These are phyloP conservation scores for Aureobasidium sp. DNA, from an alignment of 2,329 filamentous ascomycete species.

Conservation along the genomic window DNA sequence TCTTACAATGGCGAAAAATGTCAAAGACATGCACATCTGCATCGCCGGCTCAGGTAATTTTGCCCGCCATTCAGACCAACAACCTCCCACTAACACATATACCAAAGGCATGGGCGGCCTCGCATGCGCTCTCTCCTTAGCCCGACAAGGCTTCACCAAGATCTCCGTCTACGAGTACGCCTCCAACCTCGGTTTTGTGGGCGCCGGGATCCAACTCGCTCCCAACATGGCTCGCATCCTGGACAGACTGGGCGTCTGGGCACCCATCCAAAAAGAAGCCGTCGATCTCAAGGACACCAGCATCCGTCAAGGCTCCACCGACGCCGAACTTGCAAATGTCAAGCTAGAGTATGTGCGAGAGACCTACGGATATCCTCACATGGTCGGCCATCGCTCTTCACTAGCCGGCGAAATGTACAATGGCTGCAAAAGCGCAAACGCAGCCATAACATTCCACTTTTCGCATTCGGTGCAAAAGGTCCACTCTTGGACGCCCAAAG, in stretches of 20 bases:
- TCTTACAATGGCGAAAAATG: slow-evolving; percentile 20
- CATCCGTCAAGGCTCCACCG: slow-evolving; percentile 63
- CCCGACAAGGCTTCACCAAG: slow-evolving; percentile 66
- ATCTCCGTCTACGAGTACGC: slow-evolving; percentile 70
- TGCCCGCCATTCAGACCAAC: neutral
- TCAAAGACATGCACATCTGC: slow-evolving; percentile 29
- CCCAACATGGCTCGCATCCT: slow-evolving; percentile 76
- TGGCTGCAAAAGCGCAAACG: slow-evolving; percentile 55
- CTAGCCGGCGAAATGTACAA: slow-evolving; percentile 63
- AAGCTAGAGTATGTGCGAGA: slow-evolving; percentile 59
- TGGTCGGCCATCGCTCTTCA: slow-evolving; percentile 69
- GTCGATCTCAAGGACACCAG: slow-evolving; percentile 65
- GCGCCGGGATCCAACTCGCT: slow-evolving; percentile 76
- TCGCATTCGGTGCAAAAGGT: slow-evolving; percentile 50
- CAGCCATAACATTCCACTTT: slow-evolving; percentile 63
- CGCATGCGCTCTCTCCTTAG: slow-evolving; percentile 63
- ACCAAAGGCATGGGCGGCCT: slow-evolving; percentile 68
- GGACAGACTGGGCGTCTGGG: slow-evolving; percentile 66
- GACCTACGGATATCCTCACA: slow-evolving; percentile 69
- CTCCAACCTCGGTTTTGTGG: slow-evolving; percentile 69
- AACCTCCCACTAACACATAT: neutral
- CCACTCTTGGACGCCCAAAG: slow-evolving; percentile 52
- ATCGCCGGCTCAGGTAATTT: slow-evolving; percentile 30
- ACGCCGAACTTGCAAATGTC: slow-evolving; percentile 64
- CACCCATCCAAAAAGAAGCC: slow-evolving; percentile 61